phyloP scores from a whole-genome alignment of 148 eudicot genomes.

The Camellia granthamiana region DNA sequence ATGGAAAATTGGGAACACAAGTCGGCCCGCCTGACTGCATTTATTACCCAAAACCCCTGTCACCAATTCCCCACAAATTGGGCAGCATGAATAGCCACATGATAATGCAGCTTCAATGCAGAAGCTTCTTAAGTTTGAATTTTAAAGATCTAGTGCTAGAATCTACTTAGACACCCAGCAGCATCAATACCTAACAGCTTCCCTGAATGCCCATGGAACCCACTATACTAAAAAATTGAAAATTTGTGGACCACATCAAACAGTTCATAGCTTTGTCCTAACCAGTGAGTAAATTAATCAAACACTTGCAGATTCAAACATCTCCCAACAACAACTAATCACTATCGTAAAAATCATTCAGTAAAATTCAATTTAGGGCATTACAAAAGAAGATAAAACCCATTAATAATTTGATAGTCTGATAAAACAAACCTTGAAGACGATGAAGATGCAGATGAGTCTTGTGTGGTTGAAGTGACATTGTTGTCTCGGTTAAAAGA shows the following conservation, averaged over 20 bases:
- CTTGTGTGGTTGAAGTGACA: slow-evolving; percentile 30
- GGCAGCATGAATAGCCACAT: background rate
- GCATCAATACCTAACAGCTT: background rate
- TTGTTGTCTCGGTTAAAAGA: slow-evolving; percentile 33
- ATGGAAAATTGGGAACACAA: too few species aligned
- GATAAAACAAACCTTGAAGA: slow-evolving; percentile 34
- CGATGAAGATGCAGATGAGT: slow-evolving; percentile 23
- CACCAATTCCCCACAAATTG: too few species aligned
- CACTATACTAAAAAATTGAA: background rate
- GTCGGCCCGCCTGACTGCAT: too few species aligned
- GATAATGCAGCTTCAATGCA: background rate
- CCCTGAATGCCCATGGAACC: background rate
- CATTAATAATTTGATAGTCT: background rate
- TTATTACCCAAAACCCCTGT: too few species aligned
- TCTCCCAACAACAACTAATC: background rate
- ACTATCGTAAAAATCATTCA: background rate
- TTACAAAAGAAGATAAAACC: background rate
- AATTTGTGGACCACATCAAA: background rate
- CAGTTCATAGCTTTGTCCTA: background rate
- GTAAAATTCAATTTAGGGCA: background rate
- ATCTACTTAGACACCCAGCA: background rate
- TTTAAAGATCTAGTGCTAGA: background rate
- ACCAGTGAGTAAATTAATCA: background rate
- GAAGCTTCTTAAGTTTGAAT: background rate
- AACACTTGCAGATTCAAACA: background rate